Conservation (phyloP, 73 alveolate genomes). For the Stentor roeselii region DNA sequence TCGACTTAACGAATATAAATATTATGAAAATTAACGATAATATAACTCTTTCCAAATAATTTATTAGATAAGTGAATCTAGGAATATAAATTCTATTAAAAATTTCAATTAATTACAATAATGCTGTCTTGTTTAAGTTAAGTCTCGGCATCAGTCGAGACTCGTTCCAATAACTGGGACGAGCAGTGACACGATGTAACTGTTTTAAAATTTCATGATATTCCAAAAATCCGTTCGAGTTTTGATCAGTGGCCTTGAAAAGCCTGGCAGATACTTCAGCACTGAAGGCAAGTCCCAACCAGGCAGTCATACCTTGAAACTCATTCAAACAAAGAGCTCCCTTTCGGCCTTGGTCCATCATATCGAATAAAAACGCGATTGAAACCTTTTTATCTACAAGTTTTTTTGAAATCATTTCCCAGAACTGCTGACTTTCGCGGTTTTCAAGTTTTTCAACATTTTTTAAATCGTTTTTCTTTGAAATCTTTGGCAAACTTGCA, state of each 20-base stretch:
- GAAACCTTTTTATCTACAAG: background rate
- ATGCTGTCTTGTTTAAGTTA: background rate
- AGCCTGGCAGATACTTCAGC: background rate
- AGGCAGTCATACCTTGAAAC: conserved; percentile 24
- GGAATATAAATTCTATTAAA: no score
- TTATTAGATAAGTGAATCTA: no score
- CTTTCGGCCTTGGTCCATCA: conserved; percentile 16
- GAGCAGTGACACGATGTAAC: background rate
- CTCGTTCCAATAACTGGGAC: background rate
- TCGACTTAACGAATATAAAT: background rate
- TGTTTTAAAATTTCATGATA: background rate
- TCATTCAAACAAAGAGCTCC: background rate
- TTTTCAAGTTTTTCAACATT: background rate
- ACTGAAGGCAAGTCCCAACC: background rate
- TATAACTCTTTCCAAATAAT: no score
- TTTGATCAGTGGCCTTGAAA: background rate
- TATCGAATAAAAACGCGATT: background rate
- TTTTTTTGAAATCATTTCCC: background rate
- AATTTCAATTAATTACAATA: no score
- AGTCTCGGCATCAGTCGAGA: background rate
- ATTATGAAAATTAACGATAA: background rate
- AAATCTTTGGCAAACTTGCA: background rate
- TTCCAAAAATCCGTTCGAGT: background rate
- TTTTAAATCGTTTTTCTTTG: background rate
- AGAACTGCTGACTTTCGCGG: background rate